phyloP scores from a whole-genome alignment of 1,284 basidiomycete genomes.

The Malassezia japonica region DNA sequence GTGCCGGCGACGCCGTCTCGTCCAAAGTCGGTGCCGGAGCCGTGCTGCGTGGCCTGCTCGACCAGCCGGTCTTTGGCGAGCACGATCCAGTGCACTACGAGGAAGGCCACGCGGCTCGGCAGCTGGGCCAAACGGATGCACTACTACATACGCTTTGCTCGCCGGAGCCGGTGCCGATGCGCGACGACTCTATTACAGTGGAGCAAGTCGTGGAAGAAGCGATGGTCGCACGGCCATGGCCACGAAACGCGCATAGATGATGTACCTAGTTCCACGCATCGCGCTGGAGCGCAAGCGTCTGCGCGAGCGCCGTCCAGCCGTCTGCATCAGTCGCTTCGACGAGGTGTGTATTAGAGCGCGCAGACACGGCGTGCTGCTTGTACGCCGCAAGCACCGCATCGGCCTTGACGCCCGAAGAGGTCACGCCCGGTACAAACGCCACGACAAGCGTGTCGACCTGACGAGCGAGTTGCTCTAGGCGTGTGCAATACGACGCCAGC shows the following conservation, averaged over 20 bases:
- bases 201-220: constrained; percentile 8
- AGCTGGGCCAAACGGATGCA: neutral
- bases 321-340: neutral
- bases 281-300: neutral
- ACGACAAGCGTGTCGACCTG: constrained; percentile 2
- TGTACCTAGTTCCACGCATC: neutral
- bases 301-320: neutral
- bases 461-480: constrained; percentile 11
- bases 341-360: neutral
- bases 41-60: constrained; percentile 37
- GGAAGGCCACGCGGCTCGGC: neutral
- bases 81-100: constrained; percentile 1
- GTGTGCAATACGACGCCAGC: neutral
- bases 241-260: neutral
- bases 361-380: neutral
- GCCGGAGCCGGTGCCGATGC: constrained; percentile 5
- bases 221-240: neutral
- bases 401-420: neutral
- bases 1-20: constrained; percentile 32
- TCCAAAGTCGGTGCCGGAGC: constrained; percentile 41
- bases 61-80: constrained; percentile 3
- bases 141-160: constrained; percentile 12
- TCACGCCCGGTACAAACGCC: neutral
- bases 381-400: neutral
- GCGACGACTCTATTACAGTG: neutral